Conservation (phyloP, 495 filamentous ascomycete genomes). For the Immersiella caudata region DNA sequence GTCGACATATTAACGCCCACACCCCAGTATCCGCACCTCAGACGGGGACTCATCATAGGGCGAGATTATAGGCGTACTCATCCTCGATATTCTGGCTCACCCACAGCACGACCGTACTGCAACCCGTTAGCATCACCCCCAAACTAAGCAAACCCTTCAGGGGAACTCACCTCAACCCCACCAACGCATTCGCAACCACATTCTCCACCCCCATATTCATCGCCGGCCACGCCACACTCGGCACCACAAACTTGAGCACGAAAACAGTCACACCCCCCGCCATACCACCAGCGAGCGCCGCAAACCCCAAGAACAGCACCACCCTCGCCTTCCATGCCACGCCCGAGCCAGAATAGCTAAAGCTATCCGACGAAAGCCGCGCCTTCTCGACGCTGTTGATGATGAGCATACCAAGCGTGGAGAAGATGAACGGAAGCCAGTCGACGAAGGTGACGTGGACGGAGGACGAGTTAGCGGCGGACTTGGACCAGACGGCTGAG, state of each 20-base stretch:
- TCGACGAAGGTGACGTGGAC: constrained; percentile 96
- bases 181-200: constrained; percentile 79
- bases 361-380: constrained; percentile 80
- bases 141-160: constrained; percentile 7
- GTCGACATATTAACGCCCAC: background rate
- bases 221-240: constrained; percentile 76
- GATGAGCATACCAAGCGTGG: constrained; percentile 90
- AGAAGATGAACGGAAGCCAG: constrained; percentile 98
- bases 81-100: constrained; percentile 99
- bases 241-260: constrained; percentile 89
- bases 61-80: constrained; percentile 94
- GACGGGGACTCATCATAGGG: constrained; percentile 59
- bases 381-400: constrained; percentile 98
- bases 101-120: constrained; percentile 87
- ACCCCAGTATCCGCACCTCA: background rate
- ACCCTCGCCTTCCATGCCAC: constrained; percentile 97
- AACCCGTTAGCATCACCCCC: background rate
- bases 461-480: constrained; percentile 71
- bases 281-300: constrained; percentile 88
- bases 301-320: constrained; percentile 95
- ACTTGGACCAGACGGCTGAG: constrained; percentile 83
- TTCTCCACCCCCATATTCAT: constrained; percentile 94
- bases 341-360: constrained; percentile 79
- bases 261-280: constrained; percentile 88
- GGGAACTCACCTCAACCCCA: constrained; percentile 78